Evolutionary conservation across 352 stramenopile species (phyloP).

Genomic region (Phytophthora sansomeana): DNA sequence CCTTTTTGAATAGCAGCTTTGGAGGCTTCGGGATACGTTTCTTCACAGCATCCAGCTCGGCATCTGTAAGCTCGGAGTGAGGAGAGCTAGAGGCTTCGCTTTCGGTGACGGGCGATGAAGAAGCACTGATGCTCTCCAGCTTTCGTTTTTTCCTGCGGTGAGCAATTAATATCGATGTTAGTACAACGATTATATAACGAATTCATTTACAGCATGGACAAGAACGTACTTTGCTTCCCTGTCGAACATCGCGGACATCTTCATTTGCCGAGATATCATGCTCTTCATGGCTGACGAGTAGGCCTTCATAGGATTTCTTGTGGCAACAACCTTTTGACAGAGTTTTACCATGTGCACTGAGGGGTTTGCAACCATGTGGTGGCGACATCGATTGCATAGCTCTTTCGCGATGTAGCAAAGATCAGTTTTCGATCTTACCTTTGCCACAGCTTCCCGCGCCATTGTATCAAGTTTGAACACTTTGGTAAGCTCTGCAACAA

Average conservation of each 20-base stretch:
- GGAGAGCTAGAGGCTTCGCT: constrained; percentile 70
- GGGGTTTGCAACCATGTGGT: constrained; percentile 86
- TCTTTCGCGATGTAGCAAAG: constrained; percentile 82
- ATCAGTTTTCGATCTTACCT: constrained; percentile 64
- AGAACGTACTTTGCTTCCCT: constrained; percentile 75
- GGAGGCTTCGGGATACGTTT: constrained; percentile 84
- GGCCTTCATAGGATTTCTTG: constrained; percentile 79
- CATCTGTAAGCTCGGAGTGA: constrained; percentile 79
- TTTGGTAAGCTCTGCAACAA: constrained; percentile 70
- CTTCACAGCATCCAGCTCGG: constrained; percentile 83
- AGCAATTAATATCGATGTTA: constrained; percentile 32
- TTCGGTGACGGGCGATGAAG: constrained; percentile 65
- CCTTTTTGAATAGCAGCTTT: constrained; percentile 86
- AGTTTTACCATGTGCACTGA: constrained; percentile 88
- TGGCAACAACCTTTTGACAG: constrained; percentile 74
- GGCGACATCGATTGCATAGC: constrained; percentile 76
- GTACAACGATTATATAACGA: background rate
- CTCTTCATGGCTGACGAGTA: constrained; percentile 89
- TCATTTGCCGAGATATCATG: constrained; percentile 88
- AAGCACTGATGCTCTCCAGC: constrained; percentile 56
- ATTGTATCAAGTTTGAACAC: constrained; percentile 87
- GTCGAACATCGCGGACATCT: constrained; percentile 76
- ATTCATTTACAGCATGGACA: background rate
- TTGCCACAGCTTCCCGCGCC: constrained; percentile 71
- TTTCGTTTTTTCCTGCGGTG: constrained; percentile 77